phyloP scores from a whole-genome alignment of 129 eudicot genomes.

The Flaveria linearis region DNA sequence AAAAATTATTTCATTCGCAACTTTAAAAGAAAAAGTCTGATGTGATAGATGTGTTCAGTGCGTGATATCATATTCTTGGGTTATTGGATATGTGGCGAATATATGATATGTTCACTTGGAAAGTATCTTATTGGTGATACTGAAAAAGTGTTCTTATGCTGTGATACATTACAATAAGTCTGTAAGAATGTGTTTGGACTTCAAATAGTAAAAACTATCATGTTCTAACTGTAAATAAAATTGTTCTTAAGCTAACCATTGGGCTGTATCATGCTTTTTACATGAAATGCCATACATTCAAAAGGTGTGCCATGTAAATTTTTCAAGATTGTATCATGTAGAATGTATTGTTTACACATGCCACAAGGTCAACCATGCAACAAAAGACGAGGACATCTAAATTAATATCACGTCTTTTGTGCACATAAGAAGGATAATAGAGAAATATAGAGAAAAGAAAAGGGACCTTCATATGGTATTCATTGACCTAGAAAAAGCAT shows the following conservation, averaged over 20 bases:
- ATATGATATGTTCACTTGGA: not conserved
- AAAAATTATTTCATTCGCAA: not conserved
- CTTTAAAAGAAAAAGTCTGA: not conserved
- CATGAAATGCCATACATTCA: conserved; percentile 13
- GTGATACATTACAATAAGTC: not conserved
- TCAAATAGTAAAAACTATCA: conserved; percentile 8
- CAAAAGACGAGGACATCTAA: not conserved
- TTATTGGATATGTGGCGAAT: not conserved
- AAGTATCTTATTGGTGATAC: not conserved
- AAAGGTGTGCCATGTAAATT: not conserved
- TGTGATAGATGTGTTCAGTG: not conserved
- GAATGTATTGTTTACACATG: not conserved
- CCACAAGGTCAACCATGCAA: not conserved
- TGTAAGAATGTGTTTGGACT: conserved; percentile 12
- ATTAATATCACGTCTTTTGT: not conserved
- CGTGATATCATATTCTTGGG: not conserved
- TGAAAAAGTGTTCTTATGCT: not conserved
- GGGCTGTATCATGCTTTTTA: conserved; percentile 13
- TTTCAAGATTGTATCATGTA: conserved; percentile 10
- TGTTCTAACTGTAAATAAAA: conserved; percentile 13
- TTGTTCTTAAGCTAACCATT: conserved; percentile 12
- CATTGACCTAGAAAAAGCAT: no score
- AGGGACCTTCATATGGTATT: no score
- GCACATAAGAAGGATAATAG: no score
- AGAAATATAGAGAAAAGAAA: no score